Conservation (phyloP, 805 yeast species). For the Lipomyces yamanashiensis region DNA sequence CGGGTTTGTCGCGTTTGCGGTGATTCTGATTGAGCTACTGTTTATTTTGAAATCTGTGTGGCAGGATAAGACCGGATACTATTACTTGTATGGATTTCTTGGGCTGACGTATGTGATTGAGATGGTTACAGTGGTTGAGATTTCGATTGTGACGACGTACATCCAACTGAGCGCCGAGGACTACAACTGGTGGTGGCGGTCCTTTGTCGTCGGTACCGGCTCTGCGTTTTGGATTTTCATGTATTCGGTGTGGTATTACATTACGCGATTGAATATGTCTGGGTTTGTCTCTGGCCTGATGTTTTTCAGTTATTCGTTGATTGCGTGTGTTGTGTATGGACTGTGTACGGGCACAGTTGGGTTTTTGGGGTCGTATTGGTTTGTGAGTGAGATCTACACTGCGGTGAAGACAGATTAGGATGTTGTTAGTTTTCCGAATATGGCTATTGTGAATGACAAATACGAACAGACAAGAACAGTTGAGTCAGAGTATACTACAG, state of each 20-base stretch:
- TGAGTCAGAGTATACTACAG: neutral
- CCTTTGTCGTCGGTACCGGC: constrained; percentile 71
- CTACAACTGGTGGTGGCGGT: constrained; percentile 82
- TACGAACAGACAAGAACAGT: neutral
- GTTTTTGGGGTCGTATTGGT: constrained; percentile 65
- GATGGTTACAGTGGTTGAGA: constrained; percentile 67
- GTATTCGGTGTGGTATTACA: constrained; percentile 70
- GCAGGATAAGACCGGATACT: constrained; percentile 78
- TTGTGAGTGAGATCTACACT: constrained; percentile 65
- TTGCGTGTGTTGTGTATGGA: constrained; percentile 66
- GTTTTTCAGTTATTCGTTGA: constrained; percentile 72
- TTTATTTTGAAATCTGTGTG: constrained; percentile 77
- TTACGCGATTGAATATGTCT: constrained; percentile 60
- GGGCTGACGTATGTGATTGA: constrained; percentile 64
- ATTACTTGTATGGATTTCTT: constrained; percentile 79
- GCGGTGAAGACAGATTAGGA: constrained; percentile 61
- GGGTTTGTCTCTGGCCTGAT: constrained; percentile 70
- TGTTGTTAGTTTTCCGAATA: no score
- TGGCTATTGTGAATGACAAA: neutral
- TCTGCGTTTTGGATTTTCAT: constrained; percentile 71
- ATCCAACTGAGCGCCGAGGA: constrained; percentile 60
- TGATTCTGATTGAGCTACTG: constrained; percentile 76
- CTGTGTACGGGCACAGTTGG: constrained; percentile 78
- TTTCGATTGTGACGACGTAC: constrained; percentile 71
- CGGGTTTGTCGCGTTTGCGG: constrained; percentile 78